A percentile compares a stretch with the other conserved stretches of the same genome.
Conservation (phyloP, 257 asterid species). For the Penstemon eatonii region DNA sequence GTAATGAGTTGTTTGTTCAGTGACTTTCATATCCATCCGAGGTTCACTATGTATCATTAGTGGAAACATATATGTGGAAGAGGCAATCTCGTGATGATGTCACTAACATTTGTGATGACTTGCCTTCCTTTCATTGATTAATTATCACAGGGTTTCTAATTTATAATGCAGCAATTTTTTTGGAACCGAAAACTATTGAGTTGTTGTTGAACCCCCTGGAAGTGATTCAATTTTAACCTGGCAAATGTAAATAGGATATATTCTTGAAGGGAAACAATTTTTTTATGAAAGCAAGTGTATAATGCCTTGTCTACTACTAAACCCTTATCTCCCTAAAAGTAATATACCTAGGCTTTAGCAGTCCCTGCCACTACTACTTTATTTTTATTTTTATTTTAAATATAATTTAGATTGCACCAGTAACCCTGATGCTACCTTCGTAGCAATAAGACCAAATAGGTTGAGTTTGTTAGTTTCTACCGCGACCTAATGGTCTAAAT, state of each 20-base stretch:
- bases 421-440: background rate
- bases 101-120: conserved; percentile 4
- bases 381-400: background rate
- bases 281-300: background rate
- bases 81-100: background rate
- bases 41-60: background rate
- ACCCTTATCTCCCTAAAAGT: conserved; percentile 1
- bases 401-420: background rate
- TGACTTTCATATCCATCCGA: background rate
- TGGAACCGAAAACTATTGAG: conserved; percentile 10
- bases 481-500: background rate
- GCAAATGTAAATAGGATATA: background rate
- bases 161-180: too few relatives aligned
- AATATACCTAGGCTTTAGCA: background rate
- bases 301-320: background rate
- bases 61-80: background rate
- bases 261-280: background rate
- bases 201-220: conserved; percentile 14
- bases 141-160: background rate
- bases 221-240: background rate
- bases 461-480: background rate
- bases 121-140: background rate
- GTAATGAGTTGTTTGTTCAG: conserved; percentile 4
- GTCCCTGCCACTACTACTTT: background rate
- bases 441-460: conserved; percentile 10